A percentile compares a stretch with the other conserved stretches of the same genome.
Conservation (phyloP, 1,284 basidiomycete genomes). For the Lentinula novae-zelandiae region DNA sequence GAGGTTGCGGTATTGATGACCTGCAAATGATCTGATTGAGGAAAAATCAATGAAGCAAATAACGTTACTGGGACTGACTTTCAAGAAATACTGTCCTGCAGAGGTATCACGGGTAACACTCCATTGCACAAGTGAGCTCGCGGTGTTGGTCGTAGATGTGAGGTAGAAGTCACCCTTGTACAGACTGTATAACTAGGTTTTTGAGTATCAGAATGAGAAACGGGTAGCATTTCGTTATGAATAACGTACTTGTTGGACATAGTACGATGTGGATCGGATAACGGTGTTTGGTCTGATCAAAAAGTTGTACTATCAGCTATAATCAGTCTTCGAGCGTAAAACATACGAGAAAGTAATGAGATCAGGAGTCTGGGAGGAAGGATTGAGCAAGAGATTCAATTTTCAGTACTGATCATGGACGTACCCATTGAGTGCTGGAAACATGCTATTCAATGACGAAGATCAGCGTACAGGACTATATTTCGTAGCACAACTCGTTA, state of each 20-base stretch:
- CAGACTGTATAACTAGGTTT: slow-evolving; percentile 6
- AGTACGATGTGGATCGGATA: slow-evolving; percentile 15
- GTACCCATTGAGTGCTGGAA: slow-evolving; percentile 51
- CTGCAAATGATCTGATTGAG: not conserved
- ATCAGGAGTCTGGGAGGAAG: slow-evolving; percentile 11
- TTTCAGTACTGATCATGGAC: slow-evolving; percentile 10
- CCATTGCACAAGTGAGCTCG: slow-evolving; percentile 12
- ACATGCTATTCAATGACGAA: slow-evolving; percentile 37
- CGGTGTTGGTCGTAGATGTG: slow-evolving; percentile 13
- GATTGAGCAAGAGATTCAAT: not conserved
- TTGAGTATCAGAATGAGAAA: no score
- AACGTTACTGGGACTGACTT: not conserved
- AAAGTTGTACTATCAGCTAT: not conserved
- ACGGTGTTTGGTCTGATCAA: slow-evolving; percentile 9
- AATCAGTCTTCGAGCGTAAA: not conserved
- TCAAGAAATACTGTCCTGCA: not conserved
- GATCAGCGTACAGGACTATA: no score
- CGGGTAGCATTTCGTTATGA: no score
- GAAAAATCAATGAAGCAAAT: not conserved
- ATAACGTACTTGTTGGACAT: slow-evolving; percentile 12
- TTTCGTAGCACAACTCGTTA: not conserved
- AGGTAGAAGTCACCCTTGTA: slow-evolving; percentile 15
- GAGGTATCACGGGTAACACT: slow-evolving; percentile 13
- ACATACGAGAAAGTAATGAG: slow-evolving; percentile 15
- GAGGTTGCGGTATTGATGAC: slow-evolving; percentile 2